Percentiles rank a stretch among this genome's conserved stretches.
Conservation (phyloP, 441 rosid species). For the Pelargonium cotyledonis region DNA sequence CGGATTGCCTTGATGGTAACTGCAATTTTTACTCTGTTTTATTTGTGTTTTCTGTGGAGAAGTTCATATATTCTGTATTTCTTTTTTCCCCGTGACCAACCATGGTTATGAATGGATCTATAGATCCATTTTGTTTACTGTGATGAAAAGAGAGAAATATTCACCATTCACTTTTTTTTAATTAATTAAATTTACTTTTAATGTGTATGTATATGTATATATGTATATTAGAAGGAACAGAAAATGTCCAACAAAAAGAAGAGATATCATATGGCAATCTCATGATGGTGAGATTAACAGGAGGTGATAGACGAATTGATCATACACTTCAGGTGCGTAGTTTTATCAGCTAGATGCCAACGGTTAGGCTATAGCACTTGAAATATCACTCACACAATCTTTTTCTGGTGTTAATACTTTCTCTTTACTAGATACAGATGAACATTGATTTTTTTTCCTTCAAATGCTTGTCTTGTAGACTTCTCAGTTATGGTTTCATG, state of each 20-base stretch:
- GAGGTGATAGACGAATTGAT: slow-evolving; percentile 80
- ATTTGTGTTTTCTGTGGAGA: not conserved
- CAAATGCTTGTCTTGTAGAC: slow-evolving; percentile 3
- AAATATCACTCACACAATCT: too few relatives aligned
- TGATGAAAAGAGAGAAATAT: not conserved
- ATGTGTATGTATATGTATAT: not conserved
- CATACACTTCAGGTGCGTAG: slow-evolving; percentile 74
- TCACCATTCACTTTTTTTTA: not conserved
- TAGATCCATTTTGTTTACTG: not conserved
- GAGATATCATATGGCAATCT: slow-evolving; percentile 65
- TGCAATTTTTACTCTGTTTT: not conserved
- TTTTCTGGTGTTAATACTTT: not conserved
- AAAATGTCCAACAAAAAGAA: slow-evolving; percentile 39
- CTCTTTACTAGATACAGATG: not conserved
- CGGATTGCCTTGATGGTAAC: slow-evolving; percentile 57
- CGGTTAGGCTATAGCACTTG: not conserved
- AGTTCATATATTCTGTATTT: not conserved
- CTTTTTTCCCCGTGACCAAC: not conserved
- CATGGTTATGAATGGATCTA: not conserved
- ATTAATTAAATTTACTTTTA: not conserved
- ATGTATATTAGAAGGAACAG: slow-evolving; percentile 39
- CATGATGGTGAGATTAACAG: slow-evolving; percentile 78
- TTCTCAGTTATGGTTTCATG: slow-evolving; percentile 17
- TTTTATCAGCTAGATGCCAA: slow-evolving; percentile 4
- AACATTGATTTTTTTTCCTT: not conserved